These are phyloP conservation scores for Daldinia sp. DNA, from an alignment of 2,329 filamentous ascomycete species.

Conservation along the genomic window DNA sequence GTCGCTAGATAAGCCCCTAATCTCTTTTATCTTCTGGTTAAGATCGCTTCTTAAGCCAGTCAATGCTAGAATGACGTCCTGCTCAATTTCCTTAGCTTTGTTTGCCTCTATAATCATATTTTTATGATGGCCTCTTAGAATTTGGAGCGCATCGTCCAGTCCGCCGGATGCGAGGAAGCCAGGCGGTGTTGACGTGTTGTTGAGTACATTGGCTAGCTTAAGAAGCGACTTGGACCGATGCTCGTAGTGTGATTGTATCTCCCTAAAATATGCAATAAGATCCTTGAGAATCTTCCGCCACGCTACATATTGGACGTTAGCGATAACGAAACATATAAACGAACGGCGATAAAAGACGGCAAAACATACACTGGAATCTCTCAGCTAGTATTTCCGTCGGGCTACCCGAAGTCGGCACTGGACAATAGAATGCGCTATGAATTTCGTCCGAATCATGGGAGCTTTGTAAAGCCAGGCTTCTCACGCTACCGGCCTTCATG, in stretches of 20 bases:
- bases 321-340: constrained; percentile 1
- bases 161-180: constrained; percentile 84
- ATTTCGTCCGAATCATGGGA: constrained; percentile 74
- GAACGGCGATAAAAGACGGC: background rate
- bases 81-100: constrained; percentile 91
- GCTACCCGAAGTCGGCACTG: constrained; percentile 86
- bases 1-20: constrained; percentile 91
- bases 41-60: constrained; percentile 88
- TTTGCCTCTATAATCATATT: constrained; percentile 82
- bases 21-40: constrained; percentile 97
- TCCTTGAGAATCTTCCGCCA: constrained; percentile 98
- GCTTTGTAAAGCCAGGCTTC: constrained; percentile 80
- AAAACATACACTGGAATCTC: constrained; percentile 82
- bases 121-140: constrained; percentile 86
- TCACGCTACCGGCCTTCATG: constrained; percentile 86
- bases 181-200: constrained; percentile 80
- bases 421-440: constrained; percentile 89
- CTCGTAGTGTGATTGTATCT: constrained; percentile 91
- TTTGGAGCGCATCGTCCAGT: constrained; percentile 86
- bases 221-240: constrained; percentile 82
- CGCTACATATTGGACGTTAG: constrained; percentile 62
- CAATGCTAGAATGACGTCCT: constrained; percentile 89
- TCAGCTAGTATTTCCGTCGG: constrained; percentile 90
- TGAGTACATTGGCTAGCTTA: constrained; percentile 86
- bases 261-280: constrained; percentile 91